Base-by-base conservation (phyloP, 2,329 filamentous ascomycete species). In the Alternaria panax region DNA sequence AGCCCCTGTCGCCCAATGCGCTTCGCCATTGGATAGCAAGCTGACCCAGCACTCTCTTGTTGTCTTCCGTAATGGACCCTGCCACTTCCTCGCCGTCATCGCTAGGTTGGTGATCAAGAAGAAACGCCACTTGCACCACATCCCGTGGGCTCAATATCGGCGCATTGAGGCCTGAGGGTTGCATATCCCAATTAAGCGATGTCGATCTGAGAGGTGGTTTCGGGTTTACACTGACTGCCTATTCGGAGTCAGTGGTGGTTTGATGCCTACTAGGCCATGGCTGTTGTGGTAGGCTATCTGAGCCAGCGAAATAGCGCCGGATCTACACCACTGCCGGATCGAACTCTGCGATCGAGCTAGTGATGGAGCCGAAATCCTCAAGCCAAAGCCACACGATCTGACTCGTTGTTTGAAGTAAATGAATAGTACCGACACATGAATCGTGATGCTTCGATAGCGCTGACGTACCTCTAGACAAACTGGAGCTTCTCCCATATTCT, bases 21-120 rank as follows among this genome's bases (percentile, higher is more conserved):
- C 91, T 90, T 64, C 92, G 86, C 95, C 95, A 99, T 54, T 92
- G 90, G 59, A 98, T 91, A 42, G 89, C 90, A 66, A 98, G 79
- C 63, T 95, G 88, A 5, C 93, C 94, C 73, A 98, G 88, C 20
- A 89, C 82, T 36, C 91, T 81, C 61, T 84, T 81, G 18, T 81
- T 80, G 61, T 79, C 78, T 25, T 66, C 60, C n/a, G 47, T 36
- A 14, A 43, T 34, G 12, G 60, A 36, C 46, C 63, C 71, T 53
- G 82, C 79, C 45, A 82, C 78, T 40, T 48, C 45, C 36, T 79
- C 81, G 40, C 81, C 79, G 41, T 80, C 73, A n/a, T 77, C 75
- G 4, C 77, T 78, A 53, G 81, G 78, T 57, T 85, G 80, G 64
- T 88, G 83, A 72, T 88, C 84, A 28, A 87, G 80, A 41, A 89